These are phyloP conservation scores for Lathyrus oleraceus DNA, from an alignment of 306 rosid genomes.

Conservation along the genomic window DNA sequence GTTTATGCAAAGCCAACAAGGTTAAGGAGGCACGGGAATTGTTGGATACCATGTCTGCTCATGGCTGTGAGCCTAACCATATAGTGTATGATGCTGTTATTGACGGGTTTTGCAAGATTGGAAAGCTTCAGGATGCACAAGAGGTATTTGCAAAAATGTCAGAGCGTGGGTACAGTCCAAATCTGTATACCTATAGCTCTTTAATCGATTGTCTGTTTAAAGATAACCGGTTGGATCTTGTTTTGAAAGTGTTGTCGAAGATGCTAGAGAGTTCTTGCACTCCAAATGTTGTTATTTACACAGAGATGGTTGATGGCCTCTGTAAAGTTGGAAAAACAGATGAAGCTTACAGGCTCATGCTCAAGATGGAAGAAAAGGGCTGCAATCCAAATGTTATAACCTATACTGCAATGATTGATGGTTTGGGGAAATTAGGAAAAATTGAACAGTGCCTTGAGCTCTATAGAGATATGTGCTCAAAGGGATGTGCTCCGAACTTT, in stretches of 20 bases:
- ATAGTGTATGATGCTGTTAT: conserved; percentile 80
- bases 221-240: conserved; percentile 77
- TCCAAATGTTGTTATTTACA: conserved; percentile 87
- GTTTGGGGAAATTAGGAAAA: conserved; percentile 73
- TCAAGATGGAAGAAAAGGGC: conserved; percentile 84
- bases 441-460: conserved; percentile 71
- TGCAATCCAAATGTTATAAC: conserved; percentile 85
- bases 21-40: conserved; percentile 66
- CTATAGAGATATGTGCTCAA: conserved; percentile 69
- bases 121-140: conserved; percentile 77
- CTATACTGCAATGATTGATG: conserved; percentile 88
- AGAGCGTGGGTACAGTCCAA: conserved; percentile 70
- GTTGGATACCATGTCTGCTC: conserved; percentile 61
- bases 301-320: conserved; percentile 88
- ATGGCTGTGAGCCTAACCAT: conserved; percentile 74
- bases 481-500: conserved; percentile 86
- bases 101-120: conserved; percentile 83
- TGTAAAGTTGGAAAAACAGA: conserved; percentile 74
- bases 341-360: conserved; percentile 81
- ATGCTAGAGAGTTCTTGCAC: conserved; percentile 75
- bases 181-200: conserved; percentile 79
- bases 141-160: conserved; percentile 76
- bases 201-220: conserved; percentile 73
- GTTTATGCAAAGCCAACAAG: conserved; percentile 82
- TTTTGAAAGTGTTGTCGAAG: conserved; percentile 73